Evolutionary conservation across 2,329 filamentous ascomycete species (phyloP), one percentile per base, ranked within the genome.

Genomic region (Alternaria infectoria): DNA sequence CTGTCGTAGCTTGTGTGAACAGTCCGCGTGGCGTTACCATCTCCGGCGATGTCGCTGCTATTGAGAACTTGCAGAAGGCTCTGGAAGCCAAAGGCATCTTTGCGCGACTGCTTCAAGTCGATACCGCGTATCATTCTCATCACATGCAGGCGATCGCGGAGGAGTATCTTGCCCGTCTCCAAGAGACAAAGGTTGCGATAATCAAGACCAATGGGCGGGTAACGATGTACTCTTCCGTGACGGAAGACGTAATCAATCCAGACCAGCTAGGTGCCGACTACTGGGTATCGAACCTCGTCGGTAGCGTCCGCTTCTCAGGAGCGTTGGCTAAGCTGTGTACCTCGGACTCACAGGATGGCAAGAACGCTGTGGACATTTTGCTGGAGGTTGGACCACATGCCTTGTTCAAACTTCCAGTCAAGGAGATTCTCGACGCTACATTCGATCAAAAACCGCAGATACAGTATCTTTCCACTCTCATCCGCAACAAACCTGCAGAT

Each of bases 71-170:
- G 4, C 49, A 4, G 66, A 77, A 61, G 75, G 73, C 6, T 0
- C 63, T 85, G 0, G 69, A 80, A 2, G 69, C 75, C 4, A 68
- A 80, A 19, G 69, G 76, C 4, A 74, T 77, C 7, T 85, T 85
- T 62, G 76, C 73, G 4, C 73, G 81, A 1, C 62, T 72, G 12
- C 77, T 86, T 2, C 36, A 50, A 10, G 81, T 84, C 2, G 80
- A 82, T 25, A 76, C 71, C 11, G 84, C 83, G 0, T 85, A 85
- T 56, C 84, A 85, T 59, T 84, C 81, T 0, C 76, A 79, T 32
- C 81, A 84, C 40, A 83, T 83, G 81, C 45, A 55, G 15, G 51
- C 46, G 5, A 63, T 70, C 9, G 57, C 59, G 6, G 51, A 68
- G 7, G 58, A 69, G 21, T 77, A 76, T 50, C 50, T 65, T 13